A percentile compares a stretch with the other conserved stretches of the same genome.
phyloP scores from a whole-genome alignment of 768 basidiomycete genomes.

The Lactarius akahatsu region DNA sequence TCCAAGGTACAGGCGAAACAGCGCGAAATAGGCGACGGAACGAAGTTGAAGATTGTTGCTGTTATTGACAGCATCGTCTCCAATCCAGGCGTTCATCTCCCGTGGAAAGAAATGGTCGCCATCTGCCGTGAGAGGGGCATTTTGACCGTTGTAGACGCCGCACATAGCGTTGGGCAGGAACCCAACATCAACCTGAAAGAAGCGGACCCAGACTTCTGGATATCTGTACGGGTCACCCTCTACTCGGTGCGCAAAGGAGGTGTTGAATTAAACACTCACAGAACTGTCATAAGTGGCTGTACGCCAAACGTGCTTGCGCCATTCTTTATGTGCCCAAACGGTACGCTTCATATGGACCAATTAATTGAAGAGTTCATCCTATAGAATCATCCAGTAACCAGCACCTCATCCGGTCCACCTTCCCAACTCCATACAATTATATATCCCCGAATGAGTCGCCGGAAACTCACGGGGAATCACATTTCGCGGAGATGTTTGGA shows the following conservation, averaged over 20 bases:
- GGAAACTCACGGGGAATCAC: slow-evolving; percentile 32
- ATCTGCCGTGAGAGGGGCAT: slow-evolving; percentile 64
- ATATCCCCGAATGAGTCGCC: slow-evolving; percentile 45
- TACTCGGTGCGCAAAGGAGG: not conserved
- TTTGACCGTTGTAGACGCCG: slow-evolving; percentile 73
- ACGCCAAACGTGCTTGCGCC: slow-evolving; percentile 63
- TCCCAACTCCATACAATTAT: slow-evolving; percentile 58
- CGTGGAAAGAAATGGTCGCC: slow-evolving; percentile 68
- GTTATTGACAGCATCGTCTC: slow-evolving; percentile 69
- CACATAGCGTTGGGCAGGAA: slow-evolving; percentile 77
- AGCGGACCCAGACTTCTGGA: slow-evolving; percentile 71
- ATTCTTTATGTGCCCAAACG: slow-evolving; percentile 71
- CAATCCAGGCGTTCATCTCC: slow-evolving; percentile 59
- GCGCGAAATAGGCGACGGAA: slow-evolving; percentile 27
- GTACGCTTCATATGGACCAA: slow-evolving; percentile 35
- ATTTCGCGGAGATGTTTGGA: slow-evolving; percentile 53
- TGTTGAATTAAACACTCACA: slow-evolving; percentile 32
- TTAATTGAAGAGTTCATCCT: not conserved
- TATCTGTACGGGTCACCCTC: slow-evolving; percentile 50
- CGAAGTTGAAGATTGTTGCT: slow-evolving; percentile 54
- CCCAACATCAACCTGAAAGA: slow-evolving; percentile 55
- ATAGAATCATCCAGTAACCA: slow-evolving; percentile 52
- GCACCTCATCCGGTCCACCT: slow-evolving; percentile 54
- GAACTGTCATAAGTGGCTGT: slow-evolving; percentile 89
- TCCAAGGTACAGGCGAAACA: slow-evolving; percentile 16